Evolutionary conservation across 2,329 filamentous ascomycete genomes (phyloP), one percentile per base, ranked within the genome.

Genomic region (Colletotrichum echinochloae): DNA sequence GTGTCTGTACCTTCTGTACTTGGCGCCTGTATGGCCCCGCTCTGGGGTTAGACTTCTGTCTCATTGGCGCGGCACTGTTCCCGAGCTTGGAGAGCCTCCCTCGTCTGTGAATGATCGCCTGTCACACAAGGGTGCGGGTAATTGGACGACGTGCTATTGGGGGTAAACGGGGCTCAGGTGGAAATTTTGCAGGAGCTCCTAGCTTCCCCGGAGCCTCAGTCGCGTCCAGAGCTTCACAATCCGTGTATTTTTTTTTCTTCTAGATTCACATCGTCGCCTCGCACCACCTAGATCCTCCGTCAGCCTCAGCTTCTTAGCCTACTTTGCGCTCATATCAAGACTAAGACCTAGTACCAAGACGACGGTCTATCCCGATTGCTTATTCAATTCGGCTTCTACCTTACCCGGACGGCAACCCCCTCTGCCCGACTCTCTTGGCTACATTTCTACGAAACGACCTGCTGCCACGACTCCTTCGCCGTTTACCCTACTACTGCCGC

Each of bases 151-250:
- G 26, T 66, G 33, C 51, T 66, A 66, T 59, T 70, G 67, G 67
- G 28, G 41, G 33, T 18, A 30, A 54, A 67, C 30, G 64, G 67
- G 67, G 51, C 64, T 62, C 5, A 5, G 23, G 67, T 67, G 67
- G 67, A 70, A 70, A 70, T 70, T 70, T 70, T 70, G 64, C 67
- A 54, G 51, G 51, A 70, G 67, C 67, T 67, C 67, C 52, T 26
- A 70, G 64, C 67, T 70, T 57, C 44, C 64, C 67, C 64, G 56
- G 57, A 59, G 51, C 67, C 55, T 67, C 64, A 52, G 51, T 67
- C 64, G 37, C 56, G 33, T 66, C 51, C 51, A 62, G 41, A 57
- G 62, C 66, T 70, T 30, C 57, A 11, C 37, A 46, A 37, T 11
- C 23, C 11, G 23, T 11, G 11, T 49, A 30, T 12, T 59, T 33